Conservation (phyloP, 2,329 filamentous ascomycete species). For the Alternaria brassicicola region DNA sequence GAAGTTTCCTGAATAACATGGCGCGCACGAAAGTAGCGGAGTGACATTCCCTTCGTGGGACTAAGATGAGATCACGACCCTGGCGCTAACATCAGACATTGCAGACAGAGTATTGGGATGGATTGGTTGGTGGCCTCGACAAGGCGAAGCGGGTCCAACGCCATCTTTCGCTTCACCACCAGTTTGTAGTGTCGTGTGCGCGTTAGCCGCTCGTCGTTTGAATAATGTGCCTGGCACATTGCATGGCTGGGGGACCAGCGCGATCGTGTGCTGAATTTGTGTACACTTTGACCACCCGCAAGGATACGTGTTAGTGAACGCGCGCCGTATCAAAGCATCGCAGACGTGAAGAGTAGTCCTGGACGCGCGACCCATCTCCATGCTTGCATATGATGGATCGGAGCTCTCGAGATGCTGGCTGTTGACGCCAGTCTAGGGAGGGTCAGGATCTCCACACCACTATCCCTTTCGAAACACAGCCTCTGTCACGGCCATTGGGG, state of each 20-base stretch:
- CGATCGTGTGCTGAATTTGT: no score
- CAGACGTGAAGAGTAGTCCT: neutral
- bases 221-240: neutral
- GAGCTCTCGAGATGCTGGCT: neutral
- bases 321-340: neutral
- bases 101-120: neutral
- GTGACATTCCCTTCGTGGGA: neutral
- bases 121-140: neutral
- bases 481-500: neutral
- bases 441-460: neutral
- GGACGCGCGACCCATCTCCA: neutral
- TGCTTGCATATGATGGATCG: neutral
- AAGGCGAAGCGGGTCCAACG: neutral
- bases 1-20: no score
- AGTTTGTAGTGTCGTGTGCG: neutral
- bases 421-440: neutral
- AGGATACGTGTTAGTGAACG: neutral
- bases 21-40: rapidly evolving
- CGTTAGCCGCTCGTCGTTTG: neutral
- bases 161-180: neutral
- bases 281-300: neutral
- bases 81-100: neutral
- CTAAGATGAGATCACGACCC: neutral
- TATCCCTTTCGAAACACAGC: neutral
- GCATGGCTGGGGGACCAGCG: neutral